Base-by-base conservation (phyloP, 2,329 filamentous ascomycete species). In the Colletotrichum eremochloae region DNA sequence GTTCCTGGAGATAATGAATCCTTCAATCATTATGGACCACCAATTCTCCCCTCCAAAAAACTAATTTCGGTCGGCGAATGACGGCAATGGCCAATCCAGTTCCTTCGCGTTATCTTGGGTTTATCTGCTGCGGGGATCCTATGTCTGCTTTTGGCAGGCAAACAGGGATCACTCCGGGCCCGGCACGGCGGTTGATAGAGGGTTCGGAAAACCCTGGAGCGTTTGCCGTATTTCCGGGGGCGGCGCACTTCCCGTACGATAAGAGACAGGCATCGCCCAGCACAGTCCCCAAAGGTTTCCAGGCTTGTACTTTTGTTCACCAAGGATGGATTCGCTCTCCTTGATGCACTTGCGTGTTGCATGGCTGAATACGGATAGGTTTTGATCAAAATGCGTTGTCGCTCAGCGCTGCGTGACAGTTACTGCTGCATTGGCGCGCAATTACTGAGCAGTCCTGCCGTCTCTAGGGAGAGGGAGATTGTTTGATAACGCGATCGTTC, bases 81-180 rank as follows among this genome's bases (percentile, higher is more conserved):
- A 11, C 11, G 6, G 31, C 58, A 60, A 64, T 68, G 65, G 44
- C 69, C 69, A 72, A 72, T 72, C 7, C 53, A 53, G 46, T 24
- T 18, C 60, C 65, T 64, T 52, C 38, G 58, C 58, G 36, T 68
- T 72, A 72, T 72, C 69, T 68, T 60, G 57, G 50, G 36, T 52
- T 52, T 52, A 68, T 68, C 68, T 72, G 33, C 14, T 68, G 69
- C 65, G 65, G 69, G 58, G 60, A 63, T 31, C 38, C 9, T 20
- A 4, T n/a, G 4, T 1, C 58, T 63, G 44, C 31, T 58, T 72
- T 36, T 40, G 65, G 31, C 58, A 63, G 52, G 57, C 58, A 31
- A 60, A 6, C 69, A 31, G 18, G 69, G 60, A 69, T 68, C 15
- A 18, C 31, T 63, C 58, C 58, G 31, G 69, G 31, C 48, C 52